Evolutionary conservation across 176 grass and related monocot genomes (phyloP), one percentile per base, ranked within the genome.

Genomic region (Triticum turgidum): DNA sequence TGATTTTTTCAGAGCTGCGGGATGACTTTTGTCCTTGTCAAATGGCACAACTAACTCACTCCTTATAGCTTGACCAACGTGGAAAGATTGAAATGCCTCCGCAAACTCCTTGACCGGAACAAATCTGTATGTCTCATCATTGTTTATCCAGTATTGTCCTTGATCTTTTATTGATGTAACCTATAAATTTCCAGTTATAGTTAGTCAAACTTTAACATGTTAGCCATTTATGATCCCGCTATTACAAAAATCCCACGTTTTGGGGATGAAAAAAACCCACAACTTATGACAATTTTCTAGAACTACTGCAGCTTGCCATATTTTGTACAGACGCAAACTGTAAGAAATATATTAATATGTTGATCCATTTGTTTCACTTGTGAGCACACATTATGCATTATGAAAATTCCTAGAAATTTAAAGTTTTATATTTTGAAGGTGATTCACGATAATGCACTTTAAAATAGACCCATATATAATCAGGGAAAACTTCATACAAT

Each of bases 51-150:
- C 61, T 12, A 95, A 88, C 73, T 95, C 80, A 54, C 87, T 52
- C 61, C 2, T 63, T 69, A 91, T 83, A 42, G 68, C 58, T 12
- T 15, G 56, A 22, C 91, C 89, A 1, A 76, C 15, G 20, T 93
- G 91, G 65, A 95, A 95, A 0, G 89, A 89, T 15, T 69, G 73
- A 34, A 91, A 93, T 9, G 88, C 65, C 4, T 64, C 29, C 6
- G 86, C 51, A 77, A 95, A 92, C 45, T 92, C 51, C 65, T 82
- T 95, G 1, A 95, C 80, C 5, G 87, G 90, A 63, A 91, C 78
- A 32, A 83, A 94, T 7, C 29, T 32, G 17, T 92, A 92, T 20
- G 83, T 83, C 15, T 79, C 24, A n/a, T 64, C 62, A 27, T 25
- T 27, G 59, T 62, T 91, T 84, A 61, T 35, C 54, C 58, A 96